A percentile compares a stretch with the other conserved stretches of the same genome.
Evolutionary conservation across 2,329 filamentous ascomycete genomes (phyloP).

Genomic region (Acrocalymma vagum): DNA sequence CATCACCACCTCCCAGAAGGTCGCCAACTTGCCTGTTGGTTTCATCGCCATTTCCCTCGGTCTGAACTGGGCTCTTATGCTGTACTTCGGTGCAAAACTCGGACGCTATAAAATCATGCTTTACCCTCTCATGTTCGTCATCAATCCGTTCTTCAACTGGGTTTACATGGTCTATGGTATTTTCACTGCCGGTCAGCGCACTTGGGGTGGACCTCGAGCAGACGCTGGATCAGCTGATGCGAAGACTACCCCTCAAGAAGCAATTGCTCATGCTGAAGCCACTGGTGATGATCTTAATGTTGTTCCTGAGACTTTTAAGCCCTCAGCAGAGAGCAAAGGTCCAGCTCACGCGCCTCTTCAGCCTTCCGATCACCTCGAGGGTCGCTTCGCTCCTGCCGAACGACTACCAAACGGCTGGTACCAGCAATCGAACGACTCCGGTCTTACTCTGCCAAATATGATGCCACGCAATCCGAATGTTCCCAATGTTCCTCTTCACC

Average conservation of each 20-base stretch:
- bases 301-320: slow-evolving; percentile 82
- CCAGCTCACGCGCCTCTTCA: slow-evolving; percentile 68
- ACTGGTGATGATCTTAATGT: slow-evolving; percentile 89
- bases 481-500: slow-evolving; percentile 59
- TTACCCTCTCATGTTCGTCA: slow-evolving; percentile 92
- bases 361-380: slow-evolving; percentile 78
- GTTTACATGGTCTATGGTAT: slow-evolving; percentile 97
- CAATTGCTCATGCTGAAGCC: slow-evolving; percentile 81
- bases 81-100: slow-evolving; percentile 91
- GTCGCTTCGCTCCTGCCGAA: slow-evolving; percentile 78
- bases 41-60: slow-evolving; percentile 94
- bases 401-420: slow-evolving; percentile 74
- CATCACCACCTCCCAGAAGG: slow-evolving; percentile 80
- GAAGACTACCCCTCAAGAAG: slow-evolving; percentile 79
- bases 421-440: slow-evolving; percentile 73
- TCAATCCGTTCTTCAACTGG: slow-evolving; percentile 99
- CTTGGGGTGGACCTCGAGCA: slow-evolving; percentile 92
- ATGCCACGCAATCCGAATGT: slow-evolving; percentile 55
- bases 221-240: slow-evolving; percentile 84
- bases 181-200: slow-evolving; percentile 91
- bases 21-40: slow-evolving; percentile 83
- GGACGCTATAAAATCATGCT: slow-evolving; percentile 92
- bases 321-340: slow-evolving; percentile 58
- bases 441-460: slow-evolving; percentile 63
- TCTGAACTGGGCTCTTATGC: slow-evolving; percentile 93